Percentiles rank a stretch among this genome's conserved stretches.
Evolutionary conservation across 768 basidiomycete species (phyloP).

Genomic region (Termitomyces titanicus): DNA sequence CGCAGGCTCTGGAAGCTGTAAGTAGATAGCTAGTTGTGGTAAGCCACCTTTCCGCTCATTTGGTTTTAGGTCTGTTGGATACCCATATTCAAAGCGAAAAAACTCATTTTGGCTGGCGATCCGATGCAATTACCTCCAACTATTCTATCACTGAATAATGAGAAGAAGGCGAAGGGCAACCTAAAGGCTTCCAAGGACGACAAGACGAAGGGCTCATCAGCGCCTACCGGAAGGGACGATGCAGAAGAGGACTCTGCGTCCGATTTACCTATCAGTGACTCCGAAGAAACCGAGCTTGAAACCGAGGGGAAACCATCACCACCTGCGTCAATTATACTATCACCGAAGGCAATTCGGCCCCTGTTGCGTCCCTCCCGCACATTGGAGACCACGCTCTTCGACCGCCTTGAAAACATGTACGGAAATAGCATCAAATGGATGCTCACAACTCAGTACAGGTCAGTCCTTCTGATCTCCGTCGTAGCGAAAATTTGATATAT

Average conservation of each 20-base stretch:
- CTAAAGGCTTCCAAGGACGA: not conserved
- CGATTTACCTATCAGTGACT: not conserved
- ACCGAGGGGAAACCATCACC: not conserved
- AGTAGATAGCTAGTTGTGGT: slow-evolving; percentile 15
- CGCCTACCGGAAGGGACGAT: not conserved
- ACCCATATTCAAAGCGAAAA: slow-evolving; percentile 89
- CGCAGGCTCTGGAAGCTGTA: slow-evolving; percentile 93
- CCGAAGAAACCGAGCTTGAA: not conserved
- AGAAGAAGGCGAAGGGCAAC: slow-evolving; percentile 15
- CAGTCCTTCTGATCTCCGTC: slow-evolving; percentile 12
- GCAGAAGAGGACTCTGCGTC: not conserved
- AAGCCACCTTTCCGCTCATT: not conserved
- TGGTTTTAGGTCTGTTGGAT: slow-evolving; percentile 84
- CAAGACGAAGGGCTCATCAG: not conserved
- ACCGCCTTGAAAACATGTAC: slow-evolving; percentile 87
- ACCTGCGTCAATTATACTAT: not conserved
- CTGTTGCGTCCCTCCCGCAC: slow-evolving; percentile 59
- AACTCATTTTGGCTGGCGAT: slow-evolving; percentile 89
- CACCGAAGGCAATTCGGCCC: slow-evolving; percentile 15
- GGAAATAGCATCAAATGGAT: slow-evolving; percentile 80
- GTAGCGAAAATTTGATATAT: no score
- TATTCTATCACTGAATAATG: slow-evolving; percentile 62
- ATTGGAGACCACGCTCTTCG: slow-evolving; percentile 88
- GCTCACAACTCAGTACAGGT: slow-evolving; percentile 90
- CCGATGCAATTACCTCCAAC: slow-evolving; percentile 96